A percentile compares a stretch with the other conserved stretches of the same genome.
Evolutionary conservation across 148 eudicot species (phyloP).

Genomic region (Rhododendron williamsianum): DNA sequence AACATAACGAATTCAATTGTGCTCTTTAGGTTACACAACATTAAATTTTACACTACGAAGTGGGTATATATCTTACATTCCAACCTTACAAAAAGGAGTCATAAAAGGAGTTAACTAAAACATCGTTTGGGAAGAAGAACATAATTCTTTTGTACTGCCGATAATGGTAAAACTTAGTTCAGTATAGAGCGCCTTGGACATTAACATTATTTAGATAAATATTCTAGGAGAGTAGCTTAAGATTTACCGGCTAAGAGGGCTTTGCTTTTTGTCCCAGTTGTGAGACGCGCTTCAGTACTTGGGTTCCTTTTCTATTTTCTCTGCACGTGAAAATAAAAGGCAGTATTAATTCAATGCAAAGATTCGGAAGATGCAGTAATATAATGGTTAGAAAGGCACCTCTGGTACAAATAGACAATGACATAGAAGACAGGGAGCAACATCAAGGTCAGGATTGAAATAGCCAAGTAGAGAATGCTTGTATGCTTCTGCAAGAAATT

Average conservation of each 20-base stretch:
- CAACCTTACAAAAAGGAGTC: background rate
- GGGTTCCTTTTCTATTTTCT: constrained; percentile 65
- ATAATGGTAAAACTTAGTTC: background rate
- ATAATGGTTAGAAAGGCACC: constrained; percentile 33
- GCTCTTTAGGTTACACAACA: background rate
- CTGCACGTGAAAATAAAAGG: constrained; percentile 33
- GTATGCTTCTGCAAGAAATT: constrained; percentile 64
- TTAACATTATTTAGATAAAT: background rate
- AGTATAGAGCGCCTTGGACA: background rate
- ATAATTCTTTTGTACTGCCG: background rate
- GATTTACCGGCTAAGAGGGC: constrained; percentile 49
- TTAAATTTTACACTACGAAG: background rate
- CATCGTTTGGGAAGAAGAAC: background rate
- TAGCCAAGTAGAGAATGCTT: constrained; percentile 63
- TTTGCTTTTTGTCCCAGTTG: constrained; percentile 56
- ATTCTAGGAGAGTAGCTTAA: background rate
- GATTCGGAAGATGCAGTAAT: background rate
- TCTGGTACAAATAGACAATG: constrained; percentile 73
- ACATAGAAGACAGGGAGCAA: constrained; percentile 85
- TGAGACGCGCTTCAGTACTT: constrained; percentile 66
- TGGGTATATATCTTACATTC: background rate
- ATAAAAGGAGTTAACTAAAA: background rate
- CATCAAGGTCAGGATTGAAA: constrained; percentile 71
- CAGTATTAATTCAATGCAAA: background rate
- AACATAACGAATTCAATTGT: background rate